Conservation (phyloP, 257 asterid species). For the Henckelia pumila region DNA sequence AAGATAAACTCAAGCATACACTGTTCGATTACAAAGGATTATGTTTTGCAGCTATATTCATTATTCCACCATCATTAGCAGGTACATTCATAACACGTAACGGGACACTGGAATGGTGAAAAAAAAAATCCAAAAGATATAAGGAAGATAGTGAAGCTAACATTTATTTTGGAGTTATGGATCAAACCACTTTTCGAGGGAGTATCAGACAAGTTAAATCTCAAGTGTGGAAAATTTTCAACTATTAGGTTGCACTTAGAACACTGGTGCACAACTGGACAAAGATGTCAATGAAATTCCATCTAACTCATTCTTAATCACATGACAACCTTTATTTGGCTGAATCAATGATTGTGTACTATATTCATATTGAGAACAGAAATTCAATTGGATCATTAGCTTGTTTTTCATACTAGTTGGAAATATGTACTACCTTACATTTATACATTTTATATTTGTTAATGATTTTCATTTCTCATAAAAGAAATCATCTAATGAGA, state of each 20-base stretch:
- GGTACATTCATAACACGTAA: neutral
- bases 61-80: neutral
- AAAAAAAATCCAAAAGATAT: neutral
- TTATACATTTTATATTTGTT: no score
- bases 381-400: neutral
- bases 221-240: neutral
- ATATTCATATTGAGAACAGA: neutral
- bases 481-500: no score
- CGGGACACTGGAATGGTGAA: neutral
- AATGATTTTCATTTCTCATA: no score
- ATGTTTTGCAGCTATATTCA: neutral
- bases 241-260: neutral
- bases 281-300: neutral
- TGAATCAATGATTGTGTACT: neutral
- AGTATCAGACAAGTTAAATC: neutral
- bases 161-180: neutral
- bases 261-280: neutral
- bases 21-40: neutral
- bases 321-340: neutral
- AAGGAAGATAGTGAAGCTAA: neutral
- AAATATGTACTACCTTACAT: no score
- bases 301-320: neutral
- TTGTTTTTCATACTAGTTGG: neutral
- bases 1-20: neutral
- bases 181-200: neutral